A percentile compares a stretch with the other conserved stretches of the same genome.
Evolutionary conservation across 139 green algal species (phyloP).

Genomic region (Dunaliella sp.): DNA sequence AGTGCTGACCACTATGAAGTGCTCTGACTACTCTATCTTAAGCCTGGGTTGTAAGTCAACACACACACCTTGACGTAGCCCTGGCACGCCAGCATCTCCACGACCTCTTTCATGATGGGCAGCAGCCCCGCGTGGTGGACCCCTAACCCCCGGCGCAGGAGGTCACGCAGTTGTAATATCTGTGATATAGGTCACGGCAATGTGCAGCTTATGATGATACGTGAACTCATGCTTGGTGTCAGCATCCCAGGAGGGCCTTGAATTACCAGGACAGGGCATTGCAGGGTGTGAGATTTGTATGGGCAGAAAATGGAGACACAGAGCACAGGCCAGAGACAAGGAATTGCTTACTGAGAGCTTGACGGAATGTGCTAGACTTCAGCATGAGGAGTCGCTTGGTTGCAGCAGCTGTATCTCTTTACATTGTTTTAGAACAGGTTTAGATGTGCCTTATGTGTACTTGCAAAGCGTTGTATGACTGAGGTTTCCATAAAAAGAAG

Average conservation of each 20-base stretch:
- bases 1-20: too few relatives aligned
- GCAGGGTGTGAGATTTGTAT: too few relatives aligned
- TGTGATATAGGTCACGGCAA: slow-evolving; percentile 35
- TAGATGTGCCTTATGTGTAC: too few relatives aligned
- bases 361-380: too few relatives aligned
- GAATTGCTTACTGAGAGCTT: too few relatives aligned
- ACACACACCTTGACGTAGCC: slow-evolving; percentile 78
- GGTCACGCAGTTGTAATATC: slow-evolving; percentile 77
- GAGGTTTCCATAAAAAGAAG: too few relatives aligned
- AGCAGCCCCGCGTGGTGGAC: slow-evolving; percentile 96
- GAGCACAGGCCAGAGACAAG: too few relatives aligned
- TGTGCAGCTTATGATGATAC: background rate
- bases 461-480: too few relatives aligned
- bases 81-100: slow-evolving; percentile 98
- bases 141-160: slow-evolving; percentile 86
- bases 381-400: background rate
- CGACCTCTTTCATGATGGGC: slow-evolving; percentile 96
- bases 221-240: background rate
- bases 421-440: too few relatives aligned
- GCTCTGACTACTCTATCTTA: too few relatives aligned
- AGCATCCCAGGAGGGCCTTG: background rate
- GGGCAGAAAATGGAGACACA: too few relatives aligned
- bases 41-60: too few relatives aligned
- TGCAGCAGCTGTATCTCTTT: background rate
- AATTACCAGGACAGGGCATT: background rate